A percentile compares a stretch with the other conserved stretches of the same genome.
Evolutionary conservation across 1,139 yeast genomes (phyloP).

Genomic region (Komagataea norvegica): DNA sequence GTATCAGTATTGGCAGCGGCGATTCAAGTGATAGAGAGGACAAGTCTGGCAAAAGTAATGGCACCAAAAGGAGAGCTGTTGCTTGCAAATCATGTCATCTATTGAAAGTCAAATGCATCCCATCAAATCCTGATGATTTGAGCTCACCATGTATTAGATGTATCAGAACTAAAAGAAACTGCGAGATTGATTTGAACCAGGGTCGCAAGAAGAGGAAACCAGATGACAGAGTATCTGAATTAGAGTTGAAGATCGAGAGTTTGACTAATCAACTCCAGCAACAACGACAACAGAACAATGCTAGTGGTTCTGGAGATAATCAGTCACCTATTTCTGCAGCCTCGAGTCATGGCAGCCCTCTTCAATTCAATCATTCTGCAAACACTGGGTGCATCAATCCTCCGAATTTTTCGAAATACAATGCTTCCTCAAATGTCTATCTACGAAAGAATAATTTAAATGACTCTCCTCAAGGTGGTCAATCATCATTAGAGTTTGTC

Average conservation of each 20-base stretch:
- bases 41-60: background rate
- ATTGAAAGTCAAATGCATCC: slow-evolving; percentile 77
- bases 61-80: slow-evolving; percentile 36
- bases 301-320: background rate
- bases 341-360: slow-evolving; percentile 10
- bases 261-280: slow-evolving; percentile 24
- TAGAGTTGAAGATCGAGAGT: slow-evolving; percentile 32
- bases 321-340: slow-evolving; percentile 10
- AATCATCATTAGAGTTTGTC: slow-evolving; percentile 7
- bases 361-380: slow-evolving; percentile 3
- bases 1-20: too few species aligned
- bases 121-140: slow-evolving; percentile 49
- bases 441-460: background rate
- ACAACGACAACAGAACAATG: slow-evolving; percentile 8
- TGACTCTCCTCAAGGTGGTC: background rate
- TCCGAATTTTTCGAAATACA: slow-evolving; percentile 4
- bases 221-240: slow-evolving; percentile 35
- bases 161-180: slow-evolving; percentile 52
- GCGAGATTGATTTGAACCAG: slow-evolving; percentile 65
- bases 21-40: background rate
- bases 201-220: slow-evolving; percentile 49
- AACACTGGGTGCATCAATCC: slow-evolving; percentile 4
- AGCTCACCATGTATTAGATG: slow-evolving; percentile 68
- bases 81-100: slow-evolving; percentile 84
- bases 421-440: background rate